Evolutionary conservation across 371 early-diverging fungal genomes (phyloP).

Genomic region (Basidiobolus meristosporus): DNA sequence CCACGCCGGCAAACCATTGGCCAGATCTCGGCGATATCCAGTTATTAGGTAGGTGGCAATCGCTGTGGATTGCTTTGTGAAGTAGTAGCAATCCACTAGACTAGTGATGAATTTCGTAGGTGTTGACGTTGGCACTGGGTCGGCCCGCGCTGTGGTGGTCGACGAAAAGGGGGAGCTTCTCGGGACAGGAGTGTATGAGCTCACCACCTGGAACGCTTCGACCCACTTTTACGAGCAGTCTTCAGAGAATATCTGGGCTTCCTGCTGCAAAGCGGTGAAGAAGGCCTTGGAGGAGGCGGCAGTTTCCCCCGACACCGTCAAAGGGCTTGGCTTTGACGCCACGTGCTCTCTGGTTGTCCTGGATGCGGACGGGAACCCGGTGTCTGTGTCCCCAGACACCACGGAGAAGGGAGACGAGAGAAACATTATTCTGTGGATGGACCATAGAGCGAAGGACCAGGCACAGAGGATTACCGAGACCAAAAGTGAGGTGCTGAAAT

Average conservation of each 20-base stretch:
- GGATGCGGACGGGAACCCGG: conserved; percentile 18
- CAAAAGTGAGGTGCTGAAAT: conserved; percentile 26
- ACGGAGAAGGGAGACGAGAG: conserved; percentile 9
- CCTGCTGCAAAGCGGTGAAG: conserved; percentile 20
- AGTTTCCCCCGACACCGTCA: conserved; percentile 13
- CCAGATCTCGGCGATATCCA: too few species aligned
- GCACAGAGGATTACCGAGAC: conserved; percentile 42
- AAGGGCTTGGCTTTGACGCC: conserved; percentile 57
- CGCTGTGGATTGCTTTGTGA: too few species aligned
- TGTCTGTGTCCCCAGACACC: conserved; percentile 19
- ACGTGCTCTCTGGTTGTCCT: conserved; percentile 51
- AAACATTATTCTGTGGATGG: conserved; percentile 59
- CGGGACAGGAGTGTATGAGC: conserved; percentile 18
- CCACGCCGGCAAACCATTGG: too few species aligned
- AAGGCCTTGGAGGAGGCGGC: conserved; percentile 14
- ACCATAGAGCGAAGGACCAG: conserved; percentile 45
- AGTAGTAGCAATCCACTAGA: too few species aligned
- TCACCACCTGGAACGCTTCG: conserved; percentile 19
- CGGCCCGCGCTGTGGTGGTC: conserved; percentile 39
- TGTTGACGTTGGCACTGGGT: conserved; percentile 51
- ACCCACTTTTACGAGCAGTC: conserved; percentile 46
- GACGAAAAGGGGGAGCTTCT: conserved; percentile 21
- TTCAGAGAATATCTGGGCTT: conserved; percentile 42
- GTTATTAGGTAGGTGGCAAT: too few species aligned
- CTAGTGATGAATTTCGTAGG: conserved; percentile 21